A percentile compares a stretch with the other conserved stretches of the same genome.
Evolutionary conservation across 441 rosid genomes (phyloP).

Genomic region (Capsella rubella): DNA sequence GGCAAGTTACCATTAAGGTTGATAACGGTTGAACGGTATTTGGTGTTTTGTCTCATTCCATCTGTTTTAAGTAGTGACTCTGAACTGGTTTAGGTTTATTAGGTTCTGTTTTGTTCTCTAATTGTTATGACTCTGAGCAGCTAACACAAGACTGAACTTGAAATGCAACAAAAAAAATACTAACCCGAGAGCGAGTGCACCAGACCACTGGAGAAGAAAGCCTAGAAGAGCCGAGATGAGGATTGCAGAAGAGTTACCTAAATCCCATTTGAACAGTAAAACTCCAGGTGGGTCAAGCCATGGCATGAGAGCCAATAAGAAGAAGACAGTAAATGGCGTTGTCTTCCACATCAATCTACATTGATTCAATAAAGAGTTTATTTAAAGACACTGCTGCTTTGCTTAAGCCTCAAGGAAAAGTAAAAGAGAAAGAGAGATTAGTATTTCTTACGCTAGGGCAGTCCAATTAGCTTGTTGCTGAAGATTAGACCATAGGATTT

Average conservation of each 20-base stretch:
- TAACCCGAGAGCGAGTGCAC: conserved; percentile 96
- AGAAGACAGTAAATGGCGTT: conserved; percentile 81
- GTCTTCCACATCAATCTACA: conserved; percentile 99
- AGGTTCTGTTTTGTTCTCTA: too few relatives aligned
- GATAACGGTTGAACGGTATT: too few relatives aligned
- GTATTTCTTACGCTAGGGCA: conserved; percentile 77
- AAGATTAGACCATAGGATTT: conserved; percentile 92
- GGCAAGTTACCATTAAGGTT: too few relatives aligned
- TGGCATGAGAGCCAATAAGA: conserved; percentile 85
- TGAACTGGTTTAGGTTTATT: too few relatives aligned
- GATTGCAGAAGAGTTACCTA: conserved; percentile 66
- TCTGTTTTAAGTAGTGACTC: too few relatives aligned
- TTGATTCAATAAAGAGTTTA: not conserved
- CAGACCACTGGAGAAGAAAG: conserved; percentile 96
- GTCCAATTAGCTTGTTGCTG: conserved; percentile 96
- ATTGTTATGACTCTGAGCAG: too few relatives aligned
- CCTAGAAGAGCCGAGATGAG: conserved; percentile 85
- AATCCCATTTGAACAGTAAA: conserved; percentile 76
- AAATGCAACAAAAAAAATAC: conserved; percentile 5
- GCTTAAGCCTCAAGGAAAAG: conserved; percentile 14
- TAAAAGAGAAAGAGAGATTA: conserved; percentile 11
- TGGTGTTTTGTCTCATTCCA: too few relatives aligned
- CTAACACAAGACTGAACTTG: not conserved
- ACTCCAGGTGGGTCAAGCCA: conserved; percentile 97
- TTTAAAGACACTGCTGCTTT: conserved; percentile 3